Percentiles rank a stretch among this genome's conserved stretches.
phyloP scores from a whole-genome alignment of 176 grass and related monocot species.

The Phragmites australis region DNA sequence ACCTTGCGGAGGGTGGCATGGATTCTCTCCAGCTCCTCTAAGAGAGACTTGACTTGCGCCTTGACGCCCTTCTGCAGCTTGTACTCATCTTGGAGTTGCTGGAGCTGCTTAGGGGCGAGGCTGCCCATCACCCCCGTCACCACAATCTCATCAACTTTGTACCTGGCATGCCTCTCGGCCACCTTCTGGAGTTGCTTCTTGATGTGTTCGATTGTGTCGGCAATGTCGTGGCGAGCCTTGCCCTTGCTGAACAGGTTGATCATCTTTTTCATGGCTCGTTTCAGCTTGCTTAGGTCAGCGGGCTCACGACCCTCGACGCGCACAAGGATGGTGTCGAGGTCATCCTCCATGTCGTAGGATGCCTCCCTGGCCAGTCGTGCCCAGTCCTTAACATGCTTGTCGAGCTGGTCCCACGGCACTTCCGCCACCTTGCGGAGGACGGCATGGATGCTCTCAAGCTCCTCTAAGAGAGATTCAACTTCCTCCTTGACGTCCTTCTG shows the following conservation, averaged over 20 bases:
- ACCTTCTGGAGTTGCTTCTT: not conserved
- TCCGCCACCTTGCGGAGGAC: not conserved
- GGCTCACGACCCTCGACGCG: not conserved
- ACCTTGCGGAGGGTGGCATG: too few species aligned
- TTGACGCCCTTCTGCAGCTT: too few species aligned
- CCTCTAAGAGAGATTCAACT: not conserved
- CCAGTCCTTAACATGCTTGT: not conserved
- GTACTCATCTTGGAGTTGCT: too few species aligned
- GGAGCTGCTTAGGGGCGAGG: too few species aligned
- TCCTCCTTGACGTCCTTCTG: too few species aligned
- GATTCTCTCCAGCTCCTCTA: too few species aligned
- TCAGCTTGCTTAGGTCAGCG: not conserved
- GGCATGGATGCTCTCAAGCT: not conserved
- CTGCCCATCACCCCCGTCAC: too few species aligned
- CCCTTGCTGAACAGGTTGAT: not conserved
- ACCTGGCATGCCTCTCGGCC: not conserved
- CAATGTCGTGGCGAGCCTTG: not conserved
- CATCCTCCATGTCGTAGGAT: conserved; percentile 9
- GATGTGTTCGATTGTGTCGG: not conserved
- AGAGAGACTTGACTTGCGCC: too few species aligned
- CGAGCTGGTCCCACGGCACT: not conserved
- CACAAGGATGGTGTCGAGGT: not conserved
- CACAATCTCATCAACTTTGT: not conserved
- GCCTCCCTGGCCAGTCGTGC: not conserved
- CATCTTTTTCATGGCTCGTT: not conserved